Conservation (phyloP, 2,329 filamentous ascomycete species). For the Mycosphaerella arachidis region DNA sequence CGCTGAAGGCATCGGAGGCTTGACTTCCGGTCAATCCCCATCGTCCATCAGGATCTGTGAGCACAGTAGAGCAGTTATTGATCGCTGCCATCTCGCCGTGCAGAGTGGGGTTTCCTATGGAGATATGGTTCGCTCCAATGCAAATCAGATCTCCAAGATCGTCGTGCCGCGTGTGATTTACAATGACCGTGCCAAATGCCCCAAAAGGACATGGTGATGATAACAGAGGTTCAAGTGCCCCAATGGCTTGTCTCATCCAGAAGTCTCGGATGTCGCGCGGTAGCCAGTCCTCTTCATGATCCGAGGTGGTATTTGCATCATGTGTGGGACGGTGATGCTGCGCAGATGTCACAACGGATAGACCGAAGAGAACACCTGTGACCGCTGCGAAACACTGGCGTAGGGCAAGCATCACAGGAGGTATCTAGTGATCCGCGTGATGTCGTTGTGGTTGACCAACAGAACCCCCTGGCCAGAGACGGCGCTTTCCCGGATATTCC, state of each 20-base stretch:
- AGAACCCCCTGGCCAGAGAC: not conserved
- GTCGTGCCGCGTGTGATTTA: constrained; percentile 48
- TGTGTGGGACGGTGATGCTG: not conserved
- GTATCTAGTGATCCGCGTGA: not conserved
- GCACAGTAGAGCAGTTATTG: constrained; percentile 48
- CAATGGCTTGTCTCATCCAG: constrained; percentile 52
- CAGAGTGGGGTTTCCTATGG: constrained; percentile 49
- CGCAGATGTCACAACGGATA: not conserved
- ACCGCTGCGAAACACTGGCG: not conserved
- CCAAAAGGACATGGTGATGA: constrained; percentile 49
- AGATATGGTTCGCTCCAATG: constrained; percentile 47
- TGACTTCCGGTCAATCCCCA: constrained; percentile 42
- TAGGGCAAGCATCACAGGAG: not conserved
- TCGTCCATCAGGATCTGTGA: constrained; percentile 44
- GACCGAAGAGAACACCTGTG: not conserved
- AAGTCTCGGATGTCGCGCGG: constrained; percentile 27
- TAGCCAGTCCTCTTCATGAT: not conserved
- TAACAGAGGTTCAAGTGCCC: constrained; percentile 40
- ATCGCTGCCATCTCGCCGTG: constrained; percentile 56
- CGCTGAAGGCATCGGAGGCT: constrained; percentile 43
- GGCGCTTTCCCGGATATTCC: not conserved
- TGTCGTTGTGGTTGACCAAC: not conserved
- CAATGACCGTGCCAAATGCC: constrained; percentile 52
- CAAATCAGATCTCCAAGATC: constrained; percentile 47
- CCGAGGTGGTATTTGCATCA: not conserved